Conservation (phyloP, 345 rosid genomes). For the Pistacia integerrima region DNA sequence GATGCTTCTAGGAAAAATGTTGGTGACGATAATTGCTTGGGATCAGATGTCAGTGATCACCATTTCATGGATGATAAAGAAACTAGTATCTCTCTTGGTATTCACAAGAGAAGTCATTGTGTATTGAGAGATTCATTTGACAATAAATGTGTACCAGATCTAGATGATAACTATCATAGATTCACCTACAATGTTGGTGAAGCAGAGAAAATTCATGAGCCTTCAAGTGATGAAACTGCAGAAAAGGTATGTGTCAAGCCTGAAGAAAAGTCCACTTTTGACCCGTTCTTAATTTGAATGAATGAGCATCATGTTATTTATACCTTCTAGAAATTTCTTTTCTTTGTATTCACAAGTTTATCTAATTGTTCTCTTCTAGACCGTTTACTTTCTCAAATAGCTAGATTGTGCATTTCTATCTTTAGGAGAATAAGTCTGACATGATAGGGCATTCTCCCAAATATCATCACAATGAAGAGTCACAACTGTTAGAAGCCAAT, state of each 20-base stretch:
- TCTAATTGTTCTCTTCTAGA: neutral
- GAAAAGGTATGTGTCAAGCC: slow-evolving; percentile 32
- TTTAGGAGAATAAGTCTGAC: slow-evolving; percentile 25
- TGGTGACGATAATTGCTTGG: slow-evolving; percentile 38
- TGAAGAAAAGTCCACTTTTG: neutral
- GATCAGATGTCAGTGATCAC: slow-evolving; percentile 35
- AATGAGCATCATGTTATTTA: neutral
- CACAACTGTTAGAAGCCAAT: slow-evolving; percentile 26
- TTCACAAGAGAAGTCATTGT: slow-evolving; percentile 32
- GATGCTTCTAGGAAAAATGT: slow-evolving; percentile 39
- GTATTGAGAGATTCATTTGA: slow-evolving; percentile 38
- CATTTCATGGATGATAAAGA: slow-evolving; percentile 33
- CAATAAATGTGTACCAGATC: slow-evolving; percentile 25
- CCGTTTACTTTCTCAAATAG: neutral
- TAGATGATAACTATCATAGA: slow-evolving; percentile 25
- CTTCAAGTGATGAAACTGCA: slow-evolving; percentile 21
- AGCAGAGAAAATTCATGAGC: slow-evolving; percentile 27
- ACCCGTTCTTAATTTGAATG: neutral
- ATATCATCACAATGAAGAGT: slow-evolving; percentile 19
- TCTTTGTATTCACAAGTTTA: neutral
- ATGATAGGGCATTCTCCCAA: neutral
- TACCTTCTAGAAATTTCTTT: neutral
- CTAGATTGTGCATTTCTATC: slow-evolving; percentile 8
- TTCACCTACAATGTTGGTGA: slow-evolving; percentile 22
- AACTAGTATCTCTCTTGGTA: slow-evolving; percentile 30